Evolutionary conservation across 2,329 filamentous ascomycete genomes (phyloP), one percentile per base, ranked within the genome.

Genomic region (Aureobasidium sp.): DNA sequence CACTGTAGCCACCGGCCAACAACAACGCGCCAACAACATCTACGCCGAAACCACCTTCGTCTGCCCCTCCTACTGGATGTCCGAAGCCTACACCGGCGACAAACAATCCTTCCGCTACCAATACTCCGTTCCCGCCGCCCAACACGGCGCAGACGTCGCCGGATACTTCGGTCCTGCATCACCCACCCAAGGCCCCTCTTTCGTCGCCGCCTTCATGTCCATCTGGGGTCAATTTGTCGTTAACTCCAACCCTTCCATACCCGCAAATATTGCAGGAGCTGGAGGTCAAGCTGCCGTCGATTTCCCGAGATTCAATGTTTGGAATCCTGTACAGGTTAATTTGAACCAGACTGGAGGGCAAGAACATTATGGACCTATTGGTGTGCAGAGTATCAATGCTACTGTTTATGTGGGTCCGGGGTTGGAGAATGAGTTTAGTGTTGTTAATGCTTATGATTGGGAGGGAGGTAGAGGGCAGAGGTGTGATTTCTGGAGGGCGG

Each of bases 11-110:
- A 77, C 75, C 2, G 81, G 82, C 36, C 80, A 81, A 66, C 81
- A 83, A 64, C 81, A 85, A 65, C 75, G 77, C 21, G 78, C 75
- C 21, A 70, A 74, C 62, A 81, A 83, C 66, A 77, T 85, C 52
- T 81, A 79, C 42, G 54, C 54, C 45, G 83, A 86, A 69, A 74
- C 77, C 0, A 81, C 79, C 1, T 83, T 84, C 62, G 73, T 79
- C 47, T 84, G 82, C 67, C 78, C 81, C 0, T 76, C 78, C 0
- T 83, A 83, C 69, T 83, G 80, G 81, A 71, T 83, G 62, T 76
- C 78, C 3, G 72, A 77, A 37, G 78, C 78, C 5, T 83, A 74
- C 61, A 72, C 52, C 11, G 49, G 55, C 39, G 30, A 11, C 21
- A 34, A 21, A 32, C 39, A 47, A 11, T 71, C 74, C 1, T 81